Conservation (phyloP, 805 yeast species). For the Zygotorulaspora danielsina region DNA sequence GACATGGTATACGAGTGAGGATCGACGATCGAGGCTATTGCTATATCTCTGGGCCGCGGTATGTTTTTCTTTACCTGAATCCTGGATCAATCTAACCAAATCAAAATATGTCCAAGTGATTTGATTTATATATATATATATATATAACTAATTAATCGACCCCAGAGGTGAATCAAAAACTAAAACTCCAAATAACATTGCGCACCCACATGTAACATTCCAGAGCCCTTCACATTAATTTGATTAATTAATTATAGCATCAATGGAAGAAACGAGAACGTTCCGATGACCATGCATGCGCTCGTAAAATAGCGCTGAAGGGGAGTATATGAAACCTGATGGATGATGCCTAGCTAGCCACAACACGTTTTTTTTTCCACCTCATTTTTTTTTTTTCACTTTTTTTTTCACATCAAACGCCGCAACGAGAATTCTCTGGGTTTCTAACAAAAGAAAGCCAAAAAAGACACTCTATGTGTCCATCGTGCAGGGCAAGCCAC, state of each 20-base stretch:
- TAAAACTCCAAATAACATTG: not conserved
- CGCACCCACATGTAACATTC: constrained; percentile 3
- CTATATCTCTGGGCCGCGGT: no score
- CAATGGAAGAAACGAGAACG: constrained; percentile 3
- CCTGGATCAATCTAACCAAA: no score
- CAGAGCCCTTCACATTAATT: not conserved
- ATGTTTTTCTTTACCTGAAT: no score
- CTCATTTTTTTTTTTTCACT: not conserved
- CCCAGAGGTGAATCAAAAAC: not conserved
- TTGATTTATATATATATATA: not conserved
- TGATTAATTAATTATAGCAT: not conserved
- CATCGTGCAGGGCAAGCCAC: no score
- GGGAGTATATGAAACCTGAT: not conserved
- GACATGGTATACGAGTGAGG: no score
- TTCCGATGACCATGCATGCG: not conserved
- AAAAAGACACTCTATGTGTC: not conserved
- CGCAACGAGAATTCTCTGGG: not conserved
- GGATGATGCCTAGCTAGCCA: not conserved
- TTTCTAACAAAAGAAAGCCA: not conserved
- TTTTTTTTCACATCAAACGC: not conserved
- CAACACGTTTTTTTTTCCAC: constrained; percentile 1
- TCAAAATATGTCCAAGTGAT: no score
- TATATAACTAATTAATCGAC: not conserved
- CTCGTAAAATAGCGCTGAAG: constrained; percentile 1
- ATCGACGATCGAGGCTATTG: no score